Conservation (phyloP, 1,284 basidiomycete species). For the Naganishia sp. region DNA sequence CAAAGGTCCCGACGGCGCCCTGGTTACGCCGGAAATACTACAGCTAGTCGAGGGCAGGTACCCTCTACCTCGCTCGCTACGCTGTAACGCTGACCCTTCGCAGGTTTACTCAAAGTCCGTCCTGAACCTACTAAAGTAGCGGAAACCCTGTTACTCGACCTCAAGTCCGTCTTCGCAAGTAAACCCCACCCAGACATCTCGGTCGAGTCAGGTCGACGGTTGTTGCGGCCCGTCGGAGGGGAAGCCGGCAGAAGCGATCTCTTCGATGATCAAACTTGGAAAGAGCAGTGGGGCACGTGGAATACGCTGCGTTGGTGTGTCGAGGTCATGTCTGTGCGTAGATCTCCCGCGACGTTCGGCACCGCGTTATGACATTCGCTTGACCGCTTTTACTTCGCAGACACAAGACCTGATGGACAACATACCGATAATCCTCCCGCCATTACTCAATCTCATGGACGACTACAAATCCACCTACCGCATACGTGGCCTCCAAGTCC, state of each 20-base stretch:
- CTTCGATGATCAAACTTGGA: slow-evolving; percentile 71
- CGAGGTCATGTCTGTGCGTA: slow-evolving; percentile 61
- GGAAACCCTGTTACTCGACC: not conserved
- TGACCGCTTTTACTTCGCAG: not conserved
- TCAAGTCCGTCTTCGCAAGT: slow-evolving; percentile 65
- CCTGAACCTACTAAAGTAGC: not conserved
- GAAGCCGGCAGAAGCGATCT: slow-evolving; percentile 64
- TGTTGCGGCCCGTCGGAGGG: slow-evolving; percentile 65
- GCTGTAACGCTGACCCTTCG: not conserved
- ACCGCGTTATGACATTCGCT: not conserved
- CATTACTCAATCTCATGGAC: slow-evolving; percentile 52
- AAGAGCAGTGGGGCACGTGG: slow-evolving; percentile 57
- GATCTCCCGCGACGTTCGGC: not conserved
- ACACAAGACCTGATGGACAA: slow-evolving; percentile 38
- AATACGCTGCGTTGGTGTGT: slow-evolving; percentile 69
- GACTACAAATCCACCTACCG: slow-evolving; percentile 52
- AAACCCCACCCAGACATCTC: slow-evolving; percentile 71
- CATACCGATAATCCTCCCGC: slow-evolving; percentile 49
- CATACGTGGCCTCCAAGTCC: slow-evolving; percentile 37
- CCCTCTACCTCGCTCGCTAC: not conserved
- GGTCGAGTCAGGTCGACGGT: slow-evolving; percentile 64
- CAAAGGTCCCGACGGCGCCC: not conserved
- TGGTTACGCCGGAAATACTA: slow-evolving; percentile 3
- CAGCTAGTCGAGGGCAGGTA: slow-evolving; percentile 7
- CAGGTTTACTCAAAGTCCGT: not conserved